Evolutionary conservation across 768 basidiomycete species (phyloP), one percentile per base, ranked within the genome.

Genomic region (Tylopilus subfusipes): DNA sequence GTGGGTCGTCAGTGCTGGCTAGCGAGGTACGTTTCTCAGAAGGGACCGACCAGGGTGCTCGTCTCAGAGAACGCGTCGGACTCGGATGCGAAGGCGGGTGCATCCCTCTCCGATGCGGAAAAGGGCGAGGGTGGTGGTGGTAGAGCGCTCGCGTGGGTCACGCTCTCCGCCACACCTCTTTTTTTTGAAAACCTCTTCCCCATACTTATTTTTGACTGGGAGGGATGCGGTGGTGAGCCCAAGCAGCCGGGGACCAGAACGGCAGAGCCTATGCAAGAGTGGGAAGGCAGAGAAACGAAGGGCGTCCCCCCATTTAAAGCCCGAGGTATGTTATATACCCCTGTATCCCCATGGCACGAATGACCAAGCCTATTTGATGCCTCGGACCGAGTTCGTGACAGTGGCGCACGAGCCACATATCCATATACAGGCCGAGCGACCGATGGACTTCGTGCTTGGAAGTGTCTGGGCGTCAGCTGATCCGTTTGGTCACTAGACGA

Each of bases 1-100:
- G 47, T 3, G 19, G 22, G 24, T 36, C 18, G 54, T 55, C 2
- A 47, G 38, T 10, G 16, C 31, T 27, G 11, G 22, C 36, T 42
- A 10, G 10, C 29, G 8, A 18, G 6, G 38, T 1, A 22, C 5
- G 36, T 19, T 9, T 9, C 19, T n/a, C 2, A 18, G 44, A 10
- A 42, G 2, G 22, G 33, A 57, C 54, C 18, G 31, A 65, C 60
- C 52, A 60, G 27, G 19, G 57, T 65, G 22, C 55, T 57, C 2
- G 57, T 60, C 21, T 60, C 53, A 5, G 63, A 64, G 12, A 48
- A 25, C 12, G 33, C 4, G 24, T 50, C 40, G 2, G 38, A 16
- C 12, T 48, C 46, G 48, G n/a, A 38, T n/a, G n/a, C 18, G 36
- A 4, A 18, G 19, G 4, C 5, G 18, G 43, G 29, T 47, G 10